These are phyloP conservation scores for Neurospora sp. DNA, from an alignment of 495 filamentous ascomycete species.

Conservation along the genomic window DNA sequence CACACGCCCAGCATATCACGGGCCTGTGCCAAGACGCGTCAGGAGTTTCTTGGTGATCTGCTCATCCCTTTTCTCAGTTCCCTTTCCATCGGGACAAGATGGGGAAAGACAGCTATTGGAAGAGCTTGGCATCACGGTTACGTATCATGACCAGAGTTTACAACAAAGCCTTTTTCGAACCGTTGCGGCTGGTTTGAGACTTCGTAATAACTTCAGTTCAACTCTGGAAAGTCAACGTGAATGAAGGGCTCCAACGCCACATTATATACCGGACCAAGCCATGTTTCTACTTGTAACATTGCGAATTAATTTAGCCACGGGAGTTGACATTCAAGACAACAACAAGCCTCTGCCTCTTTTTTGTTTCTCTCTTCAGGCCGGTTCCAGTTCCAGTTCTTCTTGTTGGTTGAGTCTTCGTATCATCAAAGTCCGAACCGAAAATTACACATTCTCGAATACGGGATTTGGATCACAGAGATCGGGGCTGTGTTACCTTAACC, in stretches of 20 bases:
- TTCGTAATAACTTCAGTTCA: background rate
- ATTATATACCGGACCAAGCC: background rate
- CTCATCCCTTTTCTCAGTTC: background rate
- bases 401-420: background rate
- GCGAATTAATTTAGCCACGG: background rate
- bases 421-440: background rate
- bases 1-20: background rate
- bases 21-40: background rate
- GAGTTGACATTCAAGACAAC: background rate
- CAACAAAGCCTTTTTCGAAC: background rate
- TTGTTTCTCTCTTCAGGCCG: background rate
- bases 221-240: background rate
- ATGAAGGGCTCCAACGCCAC: background rate
- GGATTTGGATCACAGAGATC: background rate
- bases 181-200: background rate
- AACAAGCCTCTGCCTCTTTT: background rate
- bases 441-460: background rate
- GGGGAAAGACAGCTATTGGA: background rate
- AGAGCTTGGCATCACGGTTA: background rate
- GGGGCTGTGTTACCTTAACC: background rate
- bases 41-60: background rate
- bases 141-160: background rate
- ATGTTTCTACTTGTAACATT: background rate
- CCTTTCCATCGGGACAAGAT: background rate
- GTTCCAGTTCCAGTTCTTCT: background rate